phyloP scores from a whole-genome alignment of 768 basidiomycete genomes.

The Tricholoma furcatifolium region DNA sequence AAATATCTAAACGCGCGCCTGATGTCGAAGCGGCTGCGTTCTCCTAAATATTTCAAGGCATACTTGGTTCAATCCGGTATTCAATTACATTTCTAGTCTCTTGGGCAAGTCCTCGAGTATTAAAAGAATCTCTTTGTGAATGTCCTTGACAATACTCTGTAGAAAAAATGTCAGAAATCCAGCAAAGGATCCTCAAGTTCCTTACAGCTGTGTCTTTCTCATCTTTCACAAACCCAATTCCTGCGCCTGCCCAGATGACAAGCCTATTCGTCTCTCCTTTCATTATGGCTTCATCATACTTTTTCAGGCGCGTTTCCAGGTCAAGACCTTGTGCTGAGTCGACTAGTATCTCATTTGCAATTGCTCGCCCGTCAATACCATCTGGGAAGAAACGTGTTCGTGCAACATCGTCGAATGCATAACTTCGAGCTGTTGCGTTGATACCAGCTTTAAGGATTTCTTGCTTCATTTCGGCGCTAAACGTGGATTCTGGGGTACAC shows the following conservation, averaged over 20 bases:
- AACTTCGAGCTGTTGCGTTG: conserved; percentile 36
- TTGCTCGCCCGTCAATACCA: conserved; percentile 42
- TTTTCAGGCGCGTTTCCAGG: conserved; percentile 28
- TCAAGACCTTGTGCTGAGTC: conserved; percentile 29
- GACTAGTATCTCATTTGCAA: conserved; percentile 35
- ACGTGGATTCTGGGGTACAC: conserved; percentile 46
- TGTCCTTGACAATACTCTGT: background rate
- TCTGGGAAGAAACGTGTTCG: conserved; percentile 41
- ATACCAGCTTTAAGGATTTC: conserved; percentile 23
- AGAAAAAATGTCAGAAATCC: background rate
- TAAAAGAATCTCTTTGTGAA: background rate
- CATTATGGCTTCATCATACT: conserved; percentile 26
- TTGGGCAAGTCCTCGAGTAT: background rate
- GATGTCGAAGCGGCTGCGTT: too few species aligned
- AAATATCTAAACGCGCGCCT: too few species aligned
- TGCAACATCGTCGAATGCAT: conserved; percentile 42
- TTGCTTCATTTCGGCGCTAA: conserved; percentile 19
- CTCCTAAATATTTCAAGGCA: too few species aligned
- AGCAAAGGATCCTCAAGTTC: background rate
- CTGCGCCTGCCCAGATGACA: conserved; percentile 44
- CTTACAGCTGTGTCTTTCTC: conserved; percentile 28
- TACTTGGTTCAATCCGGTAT: too few species aligned
- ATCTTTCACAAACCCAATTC: conserved; percentile 35
- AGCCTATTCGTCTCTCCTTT: conserved; percentile 29
- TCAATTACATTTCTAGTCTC: too few species aligned